Percentiles rank a stretch among this genome's conserved stretches.
Conservation (phyloP, 441 rosid species). For the Geranium incanum region DNA sequence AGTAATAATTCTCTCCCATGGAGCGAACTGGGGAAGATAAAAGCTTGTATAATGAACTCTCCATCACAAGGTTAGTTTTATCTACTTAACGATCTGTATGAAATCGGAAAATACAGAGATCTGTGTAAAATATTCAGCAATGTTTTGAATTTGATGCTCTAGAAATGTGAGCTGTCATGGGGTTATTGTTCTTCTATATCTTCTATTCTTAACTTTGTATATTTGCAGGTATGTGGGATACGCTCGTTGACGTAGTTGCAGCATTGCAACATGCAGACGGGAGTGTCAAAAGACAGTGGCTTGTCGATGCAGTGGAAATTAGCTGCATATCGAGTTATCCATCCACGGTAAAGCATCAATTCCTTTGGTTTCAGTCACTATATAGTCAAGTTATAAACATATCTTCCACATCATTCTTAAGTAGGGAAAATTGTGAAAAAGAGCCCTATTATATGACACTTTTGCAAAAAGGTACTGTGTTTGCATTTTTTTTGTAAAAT, state of each 20-base stretch:
- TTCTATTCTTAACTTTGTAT: neutral
- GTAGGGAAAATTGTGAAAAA: too few species aligned
- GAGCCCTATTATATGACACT: too few species aligned
- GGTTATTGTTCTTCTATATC: neutral
- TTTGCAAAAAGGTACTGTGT: too few species aligned
- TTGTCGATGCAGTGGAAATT: conserved; percentile 72
- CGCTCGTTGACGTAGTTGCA: conserved; percentile 58
- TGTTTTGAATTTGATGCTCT: neutral
- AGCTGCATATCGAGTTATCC: conserved; percentile 77
- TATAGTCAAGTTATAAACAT: too few species aligned
- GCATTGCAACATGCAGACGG: conserved; percentile 62
- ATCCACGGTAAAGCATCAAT: conserved; percentile 50
- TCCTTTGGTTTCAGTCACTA: neutral
- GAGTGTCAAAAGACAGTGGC: conserved; percentile 78
- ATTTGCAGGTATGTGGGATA: conserved; percentile 62
- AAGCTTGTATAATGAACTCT: conserved; percentile 54
- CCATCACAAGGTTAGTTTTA: conserved; percentile 49
- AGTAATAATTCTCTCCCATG: conserved; percentile 46
- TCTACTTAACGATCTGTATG: neutral
- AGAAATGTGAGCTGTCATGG: conserved; percentile 5
- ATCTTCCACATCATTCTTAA: too few species aligned
- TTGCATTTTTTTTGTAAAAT: too few species aligned
- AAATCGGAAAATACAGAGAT: conserved; percentile 1
- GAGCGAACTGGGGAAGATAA: conserved; percentile 58
- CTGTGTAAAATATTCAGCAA: neutral